These are phyloP conservation scores for Scheffersomyces insectosa DNA, from an alignment of 1,139 yeast genomes.

Conservation along the genomic window DNA sequence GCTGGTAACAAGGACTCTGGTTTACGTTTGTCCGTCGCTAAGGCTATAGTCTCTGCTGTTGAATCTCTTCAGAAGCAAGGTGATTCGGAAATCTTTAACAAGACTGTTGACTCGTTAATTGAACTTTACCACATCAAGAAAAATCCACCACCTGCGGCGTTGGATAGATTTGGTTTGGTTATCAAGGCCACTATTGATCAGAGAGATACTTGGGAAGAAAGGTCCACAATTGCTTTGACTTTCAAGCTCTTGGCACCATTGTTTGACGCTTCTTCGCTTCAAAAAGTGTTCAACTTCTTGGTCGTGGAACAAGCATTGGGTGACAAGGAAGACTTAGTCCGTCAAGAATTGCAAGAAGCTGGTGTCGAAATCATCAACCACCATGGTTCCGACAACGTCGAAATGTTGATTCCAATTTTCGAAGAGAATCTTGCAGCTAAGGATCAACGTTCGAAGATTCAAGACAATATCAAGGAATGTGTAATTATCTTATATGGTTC, in stretches of 20 bases:
- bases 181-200: constrained; percentile 60
- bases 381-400: constrained; percentile 68
- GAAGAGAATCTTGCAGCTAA: constrained; percentile 57
- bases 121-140: constrained; percentile 59
- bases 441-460: constrained; percentile 47
- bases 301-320: constrained; percentile 66
- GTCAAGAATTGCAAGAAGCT: constrained; percentile 86
- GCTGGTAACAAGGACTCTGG: constrained; percentile 61
- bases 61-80: constrained; percentile 23
- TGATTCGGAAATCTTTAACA: constrained; percentile 27
- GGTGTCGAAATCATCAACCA: constrained; percentile 69
- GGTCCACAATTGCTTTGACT: constrained; percentile 79
- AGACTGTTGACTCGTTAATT: constrained; percentile 46
- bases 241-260: constrained; percentile 58
- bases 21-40: constrained; percentile 65
- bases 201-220: constrained; percentile 78
- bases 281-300: constrained; percentile 56
- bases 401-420: constrained; percentile 72
- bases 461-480: constrained; percentile 72
- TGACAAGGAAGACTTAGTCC: constrained; percentile 70
- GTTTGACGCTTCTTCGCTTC: constrained; percentile 42
- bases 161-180: constrained; percentile 79
- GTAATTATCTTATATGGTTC: constrained; percentile 87
- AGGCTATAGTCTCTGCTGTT: constrained; percentile 55
- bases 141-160: constrained; percentile 73